phyloP scores from a whole-genome alignment of 1,139 yeast species.

The Spathaspora sp. region DNA sequence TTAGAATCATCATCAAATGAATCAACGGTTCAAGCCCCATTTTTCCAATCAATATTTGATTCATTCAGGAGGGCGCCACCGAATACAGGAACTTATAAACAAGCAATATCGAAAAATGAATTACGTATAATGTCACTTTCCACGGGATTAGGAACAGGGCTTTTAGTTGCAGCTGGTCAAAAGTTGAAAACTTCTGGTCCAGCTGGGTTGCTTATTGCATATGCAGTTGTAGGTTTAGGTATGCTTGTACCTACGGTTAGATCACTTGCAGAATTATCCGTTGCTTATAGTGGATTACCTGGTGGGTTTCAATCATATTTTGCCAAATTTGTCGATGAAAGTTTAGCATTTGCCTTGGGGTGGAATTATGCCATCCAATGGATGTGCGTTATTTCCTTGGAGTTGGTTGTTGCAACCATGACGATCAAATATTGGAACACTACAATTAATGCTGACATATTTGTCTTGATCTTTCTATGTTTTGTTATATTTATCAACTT shows the following conservation, averaged over 20 bases:
- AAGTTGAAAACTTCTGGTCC: slow-evolving; percentile 37
- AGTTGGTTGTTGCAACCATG: slow-evolving; percentile 40
- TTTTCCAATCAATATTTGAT: slow-evolving; percentile 4
- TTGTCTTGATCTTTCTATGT: slow-evolving; percentile 31
- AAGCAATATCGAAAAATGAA: slow-evolving; percentile 26
- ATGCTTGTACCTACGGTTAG: slow-evolving; percentile 33
- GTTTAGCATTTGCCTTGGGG: slow-evolving; percentile 42
- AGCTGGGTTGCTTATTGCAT: slow-evolving; percentile 34
- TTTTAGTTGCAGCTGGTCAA: slow-evolving; percentile 37
- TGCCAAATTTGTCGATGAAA: slow-evolving; percentile 37
- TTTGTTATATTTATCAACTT: slow-evolving; percentile 28
- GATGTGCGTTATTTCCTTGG: slow-evolving; percentile 38
- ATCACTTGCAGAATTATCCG: slow-evolving; percentile 37
- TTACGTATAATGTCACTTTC: slow-evolving; percentile 44
- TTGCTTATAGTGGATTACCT: slow-evolving; percentile 35
- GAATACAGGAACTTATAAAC: slow-evolving; percentile 5
- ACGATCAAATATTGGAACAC: slow-evolving; percentile 34
- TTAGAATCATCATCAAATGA: slow-evolving; percentile 5
- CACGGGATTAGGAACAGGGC: slow-evolving; percentile 45
- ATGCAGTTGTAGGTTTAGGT: slow-evolving; percentile 30
- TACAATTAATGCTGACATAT: slow-evolving; percentile 28
- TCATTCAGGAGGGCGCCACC: slow-evolving; percentile 12
- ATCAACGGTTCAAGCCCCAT: background rate
- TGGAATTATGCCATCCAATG: slow-evolving; percentile 44
- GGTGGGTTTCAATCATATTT: slow-evolving; percentile 42